These are phyloP conservation scores for Cryptomeria japonica DNA, from an alignment of 75 land plant genomes.

Conservation along the genomic window DNA sequence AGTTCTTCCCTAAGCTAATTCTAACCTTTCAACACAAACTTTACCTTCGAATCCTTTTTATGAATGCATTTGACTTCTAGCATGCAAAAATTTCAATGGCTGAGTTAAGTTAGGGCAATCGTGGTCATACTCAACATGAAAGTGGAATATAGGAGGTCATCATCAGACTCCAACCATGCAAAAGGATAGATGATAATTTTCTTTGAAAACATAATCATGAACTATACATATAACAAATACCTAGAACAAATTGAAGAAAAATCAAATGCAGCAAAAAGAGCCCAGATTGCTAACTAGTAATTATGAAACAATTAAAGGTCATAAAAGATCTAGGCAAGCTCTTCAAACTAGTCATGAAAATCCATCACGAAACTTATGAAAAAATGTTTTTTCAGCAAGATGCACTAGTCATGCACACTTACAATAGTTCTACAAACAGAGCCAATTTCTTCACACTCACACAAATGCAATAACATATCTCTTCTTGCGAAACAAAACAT, in stretches of 20 bases:
- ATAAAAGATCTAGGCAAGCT: background rate
- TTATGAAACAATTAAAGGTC: background rate
- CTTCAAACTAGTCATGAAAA: background rate
- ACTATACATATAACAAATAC: background rate
- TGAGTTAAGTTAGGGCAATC: background rate
- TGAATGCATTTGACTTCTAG: background rate
- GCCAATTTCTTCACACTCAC: background rate
- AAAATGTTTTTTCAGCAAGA: too few species aligned
- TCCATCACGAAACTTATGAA: background rate
- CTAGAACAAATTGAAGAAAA: background rate
- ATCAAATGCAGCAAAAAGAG: background rate
- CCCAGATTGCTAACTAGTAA: background rate
- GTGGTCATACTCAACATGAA: background rate
- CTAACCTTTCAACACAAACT: background rate
- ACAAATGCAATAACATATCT: background rate
- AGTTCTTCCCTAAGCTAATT: background rate
- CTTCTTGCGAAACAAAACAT: background rate
- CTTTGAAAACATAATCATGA: background rate
- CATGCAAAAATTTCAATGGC: background rate
- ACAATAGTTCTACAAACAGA: conserved; percentile 11
- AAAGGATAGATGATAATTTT: background rate
- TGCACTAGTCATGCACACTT: background rate
- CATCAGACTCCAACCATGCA: background rate
- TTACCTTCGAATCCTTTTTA: background rate
- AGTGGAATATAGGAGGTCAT: background rate